Evolutionary conservation across 148 eudicot genomes (phyloP).

Genomic region (Chenopodium quinoa): DNA sequence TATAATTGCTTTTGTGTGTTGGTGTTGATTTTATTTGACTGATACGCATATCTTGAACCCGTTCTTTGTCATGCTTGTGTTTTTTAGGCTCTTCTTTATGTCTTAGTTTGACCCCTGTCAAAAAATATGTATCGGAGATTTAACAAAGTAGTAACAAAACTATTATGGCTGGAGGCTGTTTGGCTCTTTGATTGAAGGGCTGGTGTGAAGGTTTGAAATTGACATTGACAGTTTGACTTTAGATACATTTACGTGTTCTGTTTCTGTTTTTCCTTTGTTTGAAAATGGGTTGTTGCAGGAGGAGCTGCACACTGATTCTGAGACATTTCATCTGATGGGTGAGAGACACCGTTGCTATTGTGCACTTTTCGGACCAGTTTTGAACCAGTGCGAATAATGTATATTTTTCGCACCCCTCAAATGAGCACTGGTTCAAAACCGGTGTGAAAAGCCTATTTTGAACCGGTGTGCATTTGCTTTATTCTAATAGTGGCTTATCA

Average conservation of each 20-base stretch:
- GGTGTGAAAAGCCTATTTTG: too few species aligned
- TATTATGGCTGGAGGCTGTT: slow-evolving; percentile 65
- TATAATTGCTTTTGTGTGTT: not conserved
- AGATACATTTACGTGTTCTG: not conserved
- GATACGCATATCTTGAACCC: slow-evolving; percentile 1
- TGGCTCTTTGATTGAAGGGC: slow-evolving; percentile 18
- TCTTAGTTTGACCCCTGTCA: slow-evolving; percentile 63
- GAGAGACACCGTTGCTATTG: not conserved
- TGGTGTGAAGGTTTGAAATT: slow-evolving; percentile 23
- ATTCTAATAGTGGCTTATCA: too few species aligned
- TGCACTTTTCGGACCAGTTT: too few species aligned
- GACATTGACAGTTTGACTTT: not conserved
- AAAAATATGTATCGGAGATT: slow-evolving; percentile 51
- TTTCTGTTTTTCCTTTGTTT: not conserved
- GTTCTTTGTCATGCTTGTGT: not conserved
- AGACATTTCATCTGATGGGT: slow-evolving; percentile 58
- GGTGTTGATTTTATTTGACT: not conserved
- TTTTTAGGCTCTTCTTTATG: slow-evolving; percentile 57
- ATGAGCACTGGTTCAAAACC: too few species aligned
- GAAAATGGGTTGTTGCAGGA: slow-evolving; percentile 32
- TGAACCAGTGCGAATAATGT: too few species aligned
- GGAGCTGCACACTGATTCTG: slow-evolving; percentile 51
- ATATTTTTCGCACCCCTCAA: too few species aligned
- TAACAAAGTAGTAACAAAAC: slow-evolving; percentile 51
- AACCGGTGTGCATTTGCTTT: too few species aligned